A percentile compares a stretch with the other conserved stretches of the same genome.
Conservation (phyloP, 345 rosid species). For the Gossypium ekmanianum region DNA sequence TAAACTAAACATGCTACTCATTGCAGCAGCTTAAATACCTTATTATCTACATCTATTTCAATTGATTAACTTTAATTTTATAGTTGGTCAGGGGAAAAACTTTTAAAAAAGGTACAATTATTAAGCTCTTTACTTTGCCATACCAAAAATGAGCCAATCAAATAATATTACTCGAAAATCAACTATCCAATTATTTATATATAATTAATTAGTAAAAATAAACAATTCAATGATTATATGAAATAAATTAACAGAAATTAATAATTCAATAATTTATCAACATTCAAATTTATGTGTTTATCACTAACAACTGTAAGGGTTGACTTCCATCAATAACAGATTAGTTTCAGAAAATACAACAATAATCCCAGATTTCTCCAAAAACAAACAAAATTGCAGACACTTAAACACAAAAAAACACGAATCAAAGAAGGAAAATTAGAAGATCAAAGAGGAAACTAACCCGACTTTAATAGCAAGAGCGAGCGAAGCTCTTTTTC, state of each 20-base stretch:
- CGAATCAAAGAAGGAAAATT: background rate
- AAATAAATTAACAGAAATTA: too few relatives aligned
- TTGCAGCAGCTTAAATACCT: background rate
- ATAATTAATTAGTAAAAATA: too few relatives aligned
- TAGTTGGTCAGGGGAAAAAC: background rate
- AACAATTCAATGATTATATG: too few relatives aligned
- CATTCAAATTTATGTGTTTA: too few relatives aligned
- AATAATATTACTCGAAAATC: too few relatives aligned
- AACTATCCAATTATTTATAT: too few relatives aligned
- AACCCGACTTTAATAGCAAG: slow-evolving; percentile 88
- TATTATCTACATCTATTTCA: background rate
- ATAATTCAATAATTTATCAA: too few relatives aligned
- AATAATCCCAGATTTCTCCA: background rate
- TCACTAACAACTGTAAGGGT: too few relatives aligned
- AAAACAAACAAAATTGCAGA: background rate
- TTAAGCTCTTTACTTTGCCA: too few relatives aligned
- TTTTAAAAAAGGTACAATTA: too few relatives aligned
- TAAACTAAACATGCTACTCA: background rate
- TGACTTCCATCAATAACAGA: background rate
- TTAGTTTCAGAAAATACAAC: background rate
- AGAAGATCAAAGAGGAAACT: background rate
- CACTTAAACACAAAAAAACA: background rate
- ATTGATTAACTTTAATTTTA: background rate
- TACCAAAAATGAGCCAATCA: too few relatives aligned
- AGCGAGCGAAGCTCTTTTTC: slow-evolving; percentile 85